phyloP scores from a whole-genome alignment of 2,329 filamentous ascomycete species.

The Monosporascus sp. region DNA sequence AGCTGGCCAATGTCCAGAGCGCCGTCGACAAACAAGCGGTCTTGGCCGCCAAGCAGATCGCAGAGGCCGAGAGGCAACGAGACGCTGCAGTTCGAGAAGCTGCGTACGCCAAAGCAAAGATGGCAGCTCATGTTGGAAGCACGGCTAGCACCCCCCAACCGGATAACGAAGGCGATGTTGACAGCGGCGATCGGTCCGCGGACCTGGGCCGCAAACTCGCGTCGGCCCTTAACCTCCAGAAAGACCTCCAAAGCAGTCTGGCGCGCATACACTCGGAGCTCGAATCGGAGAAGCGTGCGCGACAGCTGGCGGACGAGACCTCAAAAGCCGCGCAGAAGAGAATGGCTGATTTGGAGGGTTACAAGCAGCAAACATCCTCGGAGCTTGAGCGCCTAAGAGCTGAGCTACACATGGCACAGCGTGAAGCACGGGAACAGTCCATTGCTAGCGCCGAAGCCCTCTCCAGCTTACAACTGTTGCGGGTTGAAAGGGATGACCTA shows the following conservation, averaged over 20 bases:
- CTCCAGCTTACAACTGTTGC: constrained; percentile 67
- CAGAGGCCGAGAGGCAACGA: constrained; percentile 89
- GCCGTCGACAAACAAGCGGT: constrained; percentile 86
- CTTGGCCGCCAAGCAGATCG: constrained; percentile 80
- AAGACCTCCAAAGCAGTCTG: constrained; percentile 72
- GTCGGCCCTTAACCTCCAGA: constrained; percentile 70
- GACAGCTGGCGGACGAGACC: constrained; percentile 84
- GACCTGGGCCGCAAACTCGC: constrained; percentile 82
- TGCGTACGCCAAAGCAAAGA: constrained; percentile 87
- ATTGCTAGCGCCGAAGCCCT: constrained; percentile 72
- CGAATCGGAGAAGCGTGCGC: constrained; percentile 72
- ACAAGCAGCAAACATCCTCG: constrained; percentile 74
- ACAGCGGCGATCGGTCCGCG: constrained; percentile 51
- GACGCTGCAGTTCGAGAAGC: constrained; percentile 94
- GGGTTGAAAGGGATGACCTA: constrained; percentile 80
- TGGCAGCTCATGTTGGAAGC: constrained; percentile 70
- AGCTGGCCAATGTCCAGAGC: constrained; percentile 82
- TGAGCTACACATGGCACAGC: constrained; percentile 76
- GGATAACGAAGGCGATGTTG: constrained; percentile 54
- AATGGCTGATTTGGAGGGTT: constrained; percentile 76
- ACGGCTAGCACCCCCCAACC: constrained; percentile 54
- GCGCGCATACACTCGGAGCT: constrained; percentile 66
- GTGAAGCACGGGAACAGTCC: constrained; percentile 72
- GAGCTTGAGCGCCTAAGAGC: constrained; percentile 82
- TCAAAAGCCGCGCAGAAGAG: constrained; percentile 76